phyloP scores from a whole-genome alignment of 257 asterid species.

The Henckelia pumila region DNA sequence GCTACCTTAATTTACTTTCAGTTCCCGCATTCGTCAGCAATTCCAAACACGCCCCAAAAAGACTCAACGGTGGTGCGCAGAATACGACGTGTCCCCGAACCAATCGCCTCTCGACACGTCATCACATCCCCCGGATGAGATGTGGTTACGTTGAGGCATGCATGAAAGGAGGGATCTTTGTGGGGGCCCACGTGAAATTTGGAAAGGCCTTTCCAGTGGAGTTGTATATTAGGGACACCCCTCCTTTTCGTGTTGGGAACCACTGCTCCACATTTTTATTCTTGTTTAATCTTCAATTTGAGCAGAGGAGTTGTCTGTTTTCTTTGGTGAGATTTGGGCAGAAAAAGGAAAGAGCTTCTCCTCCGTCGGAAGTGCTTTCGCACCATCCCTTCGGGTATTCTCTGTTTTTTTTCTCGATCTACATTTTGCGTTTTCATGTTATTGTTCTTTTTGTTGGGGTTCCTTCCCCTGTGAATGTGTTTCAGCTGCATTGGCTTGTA shows the following conservation, averaged over 20 bases:
- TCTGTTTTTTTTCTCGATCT: neutral
- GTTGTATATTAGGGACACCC: slow-evolving; percentile 18
- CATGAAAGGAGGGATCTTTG: slow-evolving; percentile 23
- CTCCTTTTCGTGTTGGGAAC: neutral
- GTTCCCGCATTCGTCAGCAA: neutral
- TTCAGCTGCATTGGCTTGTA: slow-evolving; percentile 23
- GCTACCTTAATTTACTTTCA: too few species aligned
- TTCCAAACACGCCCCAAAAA: slow-evolving; percentile 9
- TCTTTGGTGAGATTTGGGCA: neutral
- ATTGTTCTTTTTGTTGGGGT: neutral
- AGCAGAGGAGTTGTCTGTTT: neutral
- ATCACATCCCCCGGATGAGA: neutral
- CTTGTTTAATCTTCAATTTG: neutral
- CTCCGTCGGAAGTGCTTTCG: slow-evolving; percentile 23
- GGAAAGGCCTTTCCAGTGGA: neutral
- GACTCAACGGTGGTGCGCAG: neutral
- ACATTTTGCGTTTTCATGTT: neutral
- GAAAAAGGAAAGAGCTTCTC: slow-evolving; percentile 7
- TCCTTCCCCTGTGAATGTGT: neutral
- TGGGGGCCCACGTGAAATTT: neutral
- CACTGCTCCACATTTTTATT: neutral
- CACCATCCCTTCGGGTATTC: slow-evolving; percentile 15
- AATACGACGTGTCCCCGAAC: slow-evolving; percentile 9
- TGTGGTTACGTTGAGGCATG: slow-evolving; percentile 31
- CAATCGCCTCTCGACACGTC: slow-evolving; percentile 13